Base-by-base conservation (phyloP, 805 yeast genomes). In the Starmerella ratchasimensis region DNA sequence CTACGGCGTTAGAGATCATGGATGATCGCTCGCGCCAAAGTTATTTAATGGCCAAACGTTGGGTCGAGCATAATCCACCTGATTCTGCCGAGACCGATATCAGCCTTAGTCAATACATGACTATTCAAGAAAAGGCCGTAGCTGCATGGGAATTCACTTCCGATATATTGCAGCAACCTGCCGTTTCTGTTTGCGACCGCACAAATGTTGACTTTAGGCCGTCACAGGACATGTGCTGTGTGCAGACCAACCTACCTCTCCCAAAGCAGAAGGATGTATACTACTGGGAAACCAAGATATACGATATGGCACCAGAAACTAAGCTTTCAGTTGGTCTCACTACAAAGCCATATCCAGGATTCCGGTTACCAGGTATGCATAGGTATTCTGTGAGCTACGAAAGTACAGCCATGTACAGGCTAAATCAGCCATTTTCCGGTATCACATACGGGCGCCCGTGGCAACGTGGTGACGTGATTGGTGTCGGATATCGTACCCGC, bases 351-450 rank as follows among this genome's bases (percentile, higher is more conserved):
- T 90, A 90, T 52, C 98, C 98, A 2, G 74, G 78, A 59, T 90
- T 90, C 59, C 66, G 96, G 48, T 63, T 90, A 28, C 97, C 98
- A 0, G 98, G 98, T 0, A 71, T 90, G 52, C 94, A 84, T 51
- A 68, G 76, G 30, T 78, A 74, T 55, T 82, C 95, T 0, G 65
- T 83, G 3, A 71, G 84, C n/a, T 90, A 88, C 58, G 95, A 84
- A 45, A 80, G 93, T 5, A 69, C 69, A 37, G 98, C 97, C 3
- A 65, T 70, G 41, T 68, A 93, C 39, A 68, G 96, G 37, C 68
- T 72, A 44, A 83, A 81, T 55, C 81, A 80, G 55, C 83, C 95
- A 5, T 81, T 82, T 49, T 51, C 38, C 23, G 55, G 58, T 43
- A 63, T 63, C 4, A 49, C 56, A 40, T 51, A 61, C 48, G 59